Conservation (phyloP, 768 basidiomycete genomes). For the Lentinula detonsa region DNA sequence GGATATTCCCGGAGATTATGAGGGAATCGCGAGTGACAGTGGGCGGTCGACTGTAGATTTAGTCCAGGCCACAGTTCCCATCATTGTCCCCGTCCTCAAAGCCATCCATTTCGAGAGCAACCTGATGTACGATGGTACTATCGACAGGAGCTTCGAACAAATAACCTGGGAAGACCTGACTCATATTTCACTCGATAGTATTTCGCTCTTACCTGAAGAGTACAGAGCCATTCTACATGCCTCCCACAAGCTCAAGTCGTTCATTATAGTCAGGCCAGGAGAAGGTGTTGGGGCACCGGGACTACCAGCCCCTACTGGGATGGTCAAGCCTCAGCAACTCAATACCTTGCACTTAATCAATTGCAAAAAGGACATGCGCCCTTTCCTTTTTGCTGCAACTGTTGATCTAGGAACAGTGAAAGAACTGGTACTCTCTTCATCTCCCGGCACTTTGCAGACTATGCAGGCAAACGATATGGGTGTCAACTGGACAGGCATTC, state of each 20-base stretch:
- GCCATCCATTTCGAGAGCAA: neutral
- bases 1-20: too few species aligned
- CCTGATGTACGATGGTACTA: too few species aligned
- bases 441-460: too few species aligned
- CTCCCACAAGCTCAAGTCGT: neutral
- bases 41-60: neutral
- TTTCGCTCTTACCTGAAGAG: neutral
- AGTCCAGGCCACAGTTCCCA: neutral
- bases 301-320: neutral
- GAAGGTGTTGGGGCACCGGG: neutral
- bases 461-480: too few species aligned
- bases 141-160: neutral
- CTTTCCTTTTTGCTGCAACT: neutral
- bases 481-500: too few species aligned
- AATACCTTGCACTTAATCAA: neutral
- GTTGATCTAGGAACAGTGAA: neutral
- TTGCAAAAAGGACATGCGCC: neutral
- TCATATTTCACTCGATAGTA: neutral
- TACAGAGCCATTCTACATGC: neutral
- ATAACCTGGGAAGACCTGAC: neutral
- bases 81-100: neutral
- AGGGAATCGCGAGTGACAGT: too few species aligned
- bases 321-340: neutral
- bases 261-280: neutral
- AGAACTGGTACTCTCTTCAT: too few species aligned